Evolutionary conservation across 805 yeast species (phyloP), one percentile per base, ranked within the genome.

Genomic region (Wickerhamomyces queroliae): DNA sequence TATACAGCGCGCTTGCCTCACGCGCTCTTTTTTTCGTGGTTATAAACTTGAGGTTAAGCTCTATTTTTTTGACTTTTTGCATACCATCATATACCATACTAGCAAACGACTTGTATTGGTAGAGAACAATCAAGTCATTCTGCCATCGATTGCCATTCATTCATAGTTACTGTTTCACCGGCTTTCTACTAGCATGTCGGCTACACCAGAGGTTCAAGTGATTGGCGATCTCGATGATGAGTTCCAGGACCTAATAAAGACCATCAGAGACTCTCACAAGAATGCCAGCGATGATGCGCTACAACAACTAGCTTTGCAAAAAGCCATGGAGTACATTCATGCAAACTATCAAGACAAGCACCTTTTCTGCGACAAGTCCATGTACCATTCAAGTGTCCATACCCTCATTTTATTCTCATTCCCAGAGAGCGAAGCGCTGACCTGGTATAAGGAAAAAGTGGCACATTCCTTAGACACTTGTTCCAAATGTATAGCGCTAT

Each of bases 381-480:
- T 73, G 43, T 63, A 61, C 31, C 72, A 76, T 3, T 65, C 77
- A 17, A 64, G 82, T 9, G 66, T 71, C 12, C 80, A 80, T 51
- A 62, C 72, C 9, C 56, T 82, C 39, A 73, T 83, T 13, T 61
- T 79, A 42, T 80, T 80, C 53, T 79, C 89, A 3, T 79, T 81
- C 49, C 68, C 69, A 3, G 73, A 67, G 20, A 64, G 64, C 28
- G 69, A 64, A n/a, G 69, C 72, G 1, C 62, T 72, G 15, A 50
- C 50, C 5, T 69, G 76, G 68, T 58, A 70, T 39, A 66, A 68
- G 36, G 63, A 63, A 9, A 47, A 50, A 12, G 62, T 75, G 36
- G 55, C 59, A 4, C 54, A 58, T 1, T 61, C 70, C 19, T 57
- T 83, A 12, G 58, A 62, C 27, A 42, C 53, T 4, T 84, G 93